These are phyloP conservation scores for Yamadazyma trypodendri DNA, from an alignment of 1,139 yeast species.

Conservation along the genomic window DNA sequence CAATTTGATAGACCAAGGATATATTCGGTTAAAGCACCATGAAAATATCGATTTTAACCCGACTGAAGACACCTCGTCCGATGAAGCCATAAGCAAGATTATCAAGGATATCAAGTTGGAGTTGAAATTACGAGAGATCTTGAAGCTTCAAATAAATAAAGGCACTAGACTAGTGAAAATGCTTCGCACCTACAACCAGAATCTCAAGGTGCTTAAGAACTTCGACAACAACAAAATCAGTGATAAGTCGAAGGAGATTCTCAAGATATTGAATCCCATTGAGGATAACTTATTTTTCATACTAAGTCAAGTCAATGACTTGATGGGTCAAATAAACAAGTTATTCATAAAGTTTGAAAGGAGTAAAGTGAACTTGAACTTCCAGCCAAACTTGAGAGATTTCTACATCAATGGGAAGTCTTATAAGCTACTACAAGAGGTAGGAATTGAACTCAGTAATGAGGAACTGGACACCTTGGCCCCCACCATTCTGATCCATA, in stretches of 20 bases:
- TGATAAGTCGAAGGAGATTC: constrained; percentile 26
- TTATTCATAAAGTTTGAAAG: constrained; percentile 33
- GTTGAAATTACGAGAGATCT: constrained; percentile 40
- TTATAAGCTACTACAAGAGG: constrained; percentile 21
- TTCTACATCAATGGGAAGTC: constrained; percentile 29
- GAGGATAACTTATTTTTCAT: constrained; percentile 52
- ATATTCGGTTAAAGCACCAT: constrained; percentile 69
- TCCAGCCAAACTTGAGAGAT: constrained; percentile 28
- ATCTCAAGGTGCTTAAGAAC: constrained; percentile 29
- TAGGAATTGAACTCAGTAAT: constrained; percentile 20
- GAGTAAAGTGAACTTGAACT: constrained; percentile 17
- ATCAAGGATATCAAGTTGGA: constrained; percentile 46
- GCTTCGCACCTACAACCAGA: constrained; percentile 29
- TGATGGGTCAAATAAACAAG: constrained; percentile 36
- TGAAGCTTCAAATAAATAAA: constrained; percentile 40
- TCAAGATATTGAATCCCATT: constrained; percentile 48
- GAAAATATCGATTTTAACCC: constrained; percentile 43
- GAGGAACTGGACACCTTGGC: constrained; percentile 6
- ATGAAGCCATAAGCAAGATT: constrained; percentile 33
- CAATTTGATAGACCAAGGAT: constrained; percentile 66
- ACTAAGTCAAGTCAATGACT: constrained; percentile 39
- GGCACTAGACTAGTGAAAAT: constrained; percentile 34
- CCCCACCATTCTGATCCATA: constrained; percentile 2
- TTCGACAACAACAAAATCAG: constrained; percentile 19
- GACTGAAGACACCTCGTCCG: constrained; percentile 19